Percentiles rank a stretch among this genome's conserved stretches.
phyloP scores from a whole-genome alignment of 2,329 filamentous ascomycete genomes.

The Pochonia chlamydosporia region DNA sequence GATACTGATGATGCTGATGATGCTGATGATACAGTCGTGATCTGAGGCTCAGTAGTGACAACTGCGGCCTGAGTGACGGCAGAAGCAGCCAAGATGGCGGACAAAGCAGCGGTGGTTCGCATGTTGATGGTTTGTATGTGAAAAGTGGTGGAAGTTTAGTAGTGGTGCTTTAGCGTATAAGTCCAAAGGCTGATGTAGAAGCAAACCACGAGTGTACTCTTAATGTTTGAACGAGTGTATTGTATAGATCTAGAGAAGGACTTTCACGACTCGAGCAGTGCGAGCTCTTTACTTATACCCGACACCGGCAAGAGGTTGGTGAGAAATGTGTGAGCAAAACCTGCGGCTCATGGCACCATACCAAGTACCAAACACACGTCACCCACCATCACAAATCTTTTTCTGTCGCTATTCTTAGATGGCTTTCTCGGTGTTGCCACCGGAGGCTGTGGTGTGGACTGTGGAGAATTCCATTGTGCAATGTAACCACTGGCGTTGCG shows the following conservation, averaged over 20 bases:
- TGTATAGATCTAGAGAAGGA: no score
- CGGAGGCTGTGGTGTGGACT: neutral
- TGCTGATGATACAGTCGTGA: no score
- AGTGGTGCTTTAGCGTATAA: neutral
- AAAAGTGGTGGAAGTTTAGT: neutral
- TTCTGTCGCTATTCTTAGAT: slow-evolving; percentile 8
- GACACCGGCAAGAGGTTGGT: neutral
- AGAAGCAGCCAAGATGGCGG: slow-evolving; percentile 12
- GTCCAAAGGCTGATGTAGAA: neutral
- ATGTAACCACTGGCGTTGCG: neutral
- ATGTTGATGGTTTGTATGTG: slow-evolving; percentile 10
- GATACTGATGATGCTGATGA: no score
- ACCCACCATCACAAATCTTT: neutral
- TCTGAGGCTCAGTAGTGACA: neutral
- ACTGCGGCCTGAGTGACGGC: neutral
- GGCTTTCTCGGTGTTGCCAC: neutral
- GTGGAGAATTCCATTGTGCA: neutral
- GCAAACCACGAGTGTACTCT: no score
- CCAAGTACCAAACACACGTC: slow-evolving; percentile 3
- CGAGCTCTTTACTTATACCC: slow-evolving; percentile 4
- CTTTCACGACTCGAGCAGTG: neutral
- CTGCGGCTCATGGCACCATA: neutral
- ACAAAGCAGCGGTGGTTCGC: slow-evolving; percentile 12
- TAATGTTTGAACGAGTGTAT: no score
- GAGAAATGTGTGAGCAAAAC: neutral